Evolutionary conservation across 768 basidiomycete species (phyloP).

Genomic region (Kwoniella dendrophila): DNA sequence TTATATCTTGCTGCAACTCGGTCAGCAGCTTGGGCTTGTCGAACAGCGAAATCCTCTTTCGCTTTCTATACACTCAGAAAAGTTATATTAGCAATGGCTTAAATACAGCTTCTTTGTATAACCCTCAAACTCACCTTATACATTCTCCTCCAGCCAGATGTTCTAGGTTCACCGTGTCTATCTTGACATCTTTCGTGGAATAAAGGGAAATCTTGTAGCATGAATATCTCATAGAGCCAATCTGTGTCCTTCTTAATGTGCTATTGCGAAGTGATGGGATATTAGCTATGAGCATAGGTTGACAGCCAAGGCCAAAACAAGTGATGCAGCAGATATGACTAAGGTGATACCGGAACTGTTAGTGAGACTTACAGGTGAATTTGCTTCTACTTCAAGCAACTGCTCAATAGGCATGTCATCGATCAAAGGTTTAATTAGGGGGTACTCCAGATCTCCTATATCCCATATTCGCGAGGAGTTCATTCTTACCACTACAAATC

Average conservation of each 20-base stretch:
- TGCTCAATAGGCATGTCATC: constrained; percentile 41
- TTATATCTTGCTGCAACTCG: constrained; percentile 39
- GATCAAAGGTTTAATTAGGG: constrained; percentile 32
- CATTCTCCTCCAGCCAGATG: constrained; percentile 45
- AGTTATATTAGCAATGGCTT: too few relatives aligned
- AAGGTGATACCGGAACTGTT: too few relatives aligned
- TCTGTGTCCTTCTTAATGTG: constrained; percentile 47
- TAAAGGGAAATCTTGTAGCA: constrained; percentile 35
- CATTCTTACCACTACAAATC: constrained; percentile 32
- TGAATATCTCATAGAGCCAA: constrained; percentile 45
- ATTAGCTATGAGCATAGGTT: background rate
- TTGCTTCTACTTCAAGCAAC: constrained; percentile 33
- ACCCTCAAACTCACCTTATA: constrained; percentile 35
- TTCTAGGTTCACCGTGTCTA: constrained; percentile 35
- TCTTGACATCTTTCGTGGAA: constrained; percentile 33
- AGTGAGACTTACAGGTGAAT: constrained; percentile 37
- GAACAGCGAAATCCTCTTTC: constrained; percentile 34
- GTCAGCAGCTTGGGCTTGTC: constrained; percentile 28
- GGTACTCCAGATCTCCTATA: constrained; percentile 43
- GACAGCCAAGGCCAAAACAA: background rate
- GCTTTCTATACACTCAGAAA: constrained; percentile 33
- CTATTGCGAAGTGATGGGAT: constrained; percentile 16
- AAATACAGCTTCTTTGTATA: too few relatives aligned
- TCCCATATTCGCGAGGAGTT: constrained; percentile 39
- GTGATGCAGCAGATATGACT: too few relatives aligned